Conservation (phyloP, 1,284 basidiomycete species). For the Singerocomus rubriflavus region DNA sequence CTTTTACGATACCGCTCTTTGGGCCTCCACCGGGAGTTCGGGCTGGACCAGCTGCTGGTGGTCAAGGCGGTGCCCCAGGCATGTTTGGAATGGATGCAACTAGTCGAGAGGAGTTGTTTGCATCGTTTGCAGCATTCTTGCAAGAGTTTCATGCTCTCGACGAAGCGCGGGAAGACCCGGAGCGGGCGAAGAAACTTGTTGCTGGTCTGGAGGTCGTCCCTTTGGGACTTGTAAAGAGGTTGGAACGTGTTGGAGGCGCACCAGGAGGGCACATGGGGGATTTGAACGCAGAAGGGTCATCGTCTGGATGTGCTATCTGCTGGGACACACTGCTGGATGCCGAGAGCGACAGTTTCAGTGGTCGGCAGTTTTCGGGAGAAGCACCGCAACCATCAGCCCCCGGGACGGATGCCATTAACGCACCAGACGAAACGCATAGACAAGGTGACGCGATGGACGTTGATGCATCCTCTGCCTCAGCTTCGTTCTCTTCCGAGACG, state of each 20-base stretch:
- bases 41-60: background rate
- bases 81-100: slow-evolving; percentile 21
- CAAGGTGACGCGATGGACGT: slow-evolving; percentile 20
- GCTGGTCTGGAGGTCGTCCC: slow-evolving; percentile 64
- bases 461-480: slow-evolving; percentile 11
- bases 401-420: slow-evolving; percentile 5
- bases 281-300: slow-evolving; percentile 33
- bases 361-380: slow-evolving; percentile 26
- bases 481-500: slow-evolving; percentile 13
- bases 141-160: slow-evolving; percentile 33
- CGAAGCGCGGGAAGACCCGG: slow-evolving; percentile 58
- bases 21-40: slow-evolving; percentile 15
- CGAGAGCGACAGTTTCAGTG: slow-evolving; percentile 41
- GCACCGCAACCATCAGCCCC: slow-evolving; percentile 12
- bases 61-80: slow-evolving; percentile 5
- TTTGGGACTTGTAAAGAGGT: slow-evolving; percentile 58
- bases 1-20: slow-evolving; percentile 32
- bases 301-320: slow-evolving; percentile 65
- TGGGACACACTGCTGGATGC: slow-evolving; percentile 63
- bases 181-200: slow-evolving; percentile 58
- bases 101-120: slow-evolving; percentile 26
- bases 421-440: slow-evolving; percentile 6
- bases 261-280: slow-evolving; percentile 38
- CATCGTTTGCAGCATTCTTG: slow-evolving; percentile 31
- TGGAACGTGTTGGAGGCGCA: slow-evolving; percentile 56